Evolutionary conservation across 116 monocot genomes (phyloP).

Genomic region (Dioscorea cayenensis): DNA sequence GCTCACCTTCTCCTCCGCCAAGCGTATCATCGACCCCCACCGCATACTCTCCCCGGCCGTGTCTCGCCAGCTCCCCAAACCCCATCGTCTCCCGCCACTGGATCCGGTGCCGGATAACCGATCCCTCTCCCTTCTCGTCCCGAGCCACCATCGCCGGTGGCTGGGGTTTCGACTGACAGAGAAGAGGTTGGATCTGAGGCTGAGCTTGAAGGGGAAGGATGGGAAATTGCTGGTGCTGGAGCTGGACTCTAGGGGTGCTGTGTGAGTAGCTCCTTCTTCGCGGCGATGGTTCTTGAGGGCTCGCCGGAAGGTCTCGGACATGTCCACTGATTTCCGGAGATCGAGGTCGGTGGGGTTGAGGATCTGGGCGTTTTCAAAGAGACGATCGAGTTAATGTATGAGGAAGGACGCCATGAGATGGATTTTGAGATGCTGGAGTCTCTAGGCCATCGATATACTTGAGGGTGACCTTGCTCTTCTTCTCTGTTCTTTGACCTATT

Average conservation of each 20-base stretch:
- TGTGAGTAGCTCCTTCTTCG: slow-evolving; percentile 59
- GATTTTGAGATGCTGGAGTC: slow-evolving; percentile 53
- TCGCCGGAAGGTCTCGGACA: slow-evolving; percentile 12
- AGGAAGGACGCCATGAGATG: slow-evolving; percentile 35
- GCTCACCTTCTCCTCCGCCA: slow-evolving; percentile 66
- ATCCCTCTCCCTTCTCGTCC: not conserved
- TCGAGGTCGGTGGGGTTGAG: slow-evolving; percentile 59
- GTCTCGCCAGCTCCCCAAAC: slow-evolving; percentile 71
- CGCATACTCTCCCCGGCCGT: slow-evolving; percentile 80
- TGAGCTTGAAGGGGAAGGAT: slow-evolving; percentile 58
- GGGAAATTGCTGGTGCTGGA: slow-evolving; percentile 60
- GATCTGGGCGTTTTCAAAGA: slow-evolving; percentile 62
- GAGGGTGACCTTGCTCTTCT: slow-evolving; percentile 51
- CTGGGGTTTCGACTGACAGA: slow-evolving; percentile 2
- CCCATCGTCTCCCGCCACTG: slow-evolving; percentile 6
- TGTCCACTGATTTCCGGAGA: slow-evolving; percentile 16
- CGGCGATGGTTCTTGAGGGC: slow-evolving; percentile 29
- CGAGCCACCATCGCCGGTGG: not conserved
- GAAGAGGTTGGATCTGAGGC: slow-evolving; percentile 44
- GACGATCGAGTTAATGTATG: slow-evolving; percentile 77
- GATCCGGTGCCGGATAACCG: slow-evolving; percentile 4
- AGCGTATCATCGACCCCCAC: slow-evolving; percentile 64
- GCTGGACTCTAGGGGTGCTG: slow-evolving; percentile 57
- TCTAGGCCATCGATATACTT: slow-evolving; percentile 60
- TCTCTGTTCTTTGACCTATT: not conserved